phyloP scores from a whole-genome alignment of 208 protist species.

The Acanthamoeba healyi region DNA sequence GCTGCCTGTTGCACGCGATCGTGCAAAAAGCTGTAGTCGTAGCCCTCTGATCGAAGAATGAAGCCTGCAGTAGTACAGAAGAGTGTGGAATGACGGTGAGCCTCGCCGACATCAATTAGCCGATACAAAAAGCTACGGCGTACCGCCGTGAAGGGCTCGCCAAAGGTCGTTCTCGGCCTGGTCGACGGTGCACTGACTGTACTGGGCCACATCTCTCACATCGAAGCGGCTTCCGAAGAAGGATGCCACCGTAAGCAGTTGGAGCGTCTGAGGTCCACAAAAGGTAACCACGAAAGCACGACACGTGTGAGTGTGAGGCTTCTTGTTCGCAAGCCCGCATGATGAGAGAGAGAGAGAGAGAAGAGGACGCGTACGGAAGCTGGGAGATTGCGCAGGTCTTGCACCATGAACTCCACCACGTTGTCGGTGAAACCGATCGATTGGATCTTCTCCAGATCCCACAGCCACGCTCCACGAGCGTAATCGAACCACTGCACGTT shows the following conservation, averaged over 20 bases:
- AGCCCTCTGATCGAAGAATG: conserved; percentile 9
- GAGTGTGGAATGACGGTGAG: neutral
- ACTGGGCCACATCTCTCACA: conserved; percentile 29
- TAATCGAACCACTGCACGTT: conserved; percentile 58
- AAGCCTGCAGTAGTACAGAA: conserved; percentile 14
- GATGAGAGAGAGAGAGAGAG: too few species aligned
- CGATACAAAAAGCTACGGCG: neutral
- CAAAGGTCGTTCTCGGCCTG: conserved; percentile 32
- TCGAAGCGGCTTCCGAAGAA: conserved; percentile 58
- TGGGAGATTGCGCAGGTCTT: conserved; percentile 49
- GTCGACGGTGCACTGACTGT: neutral
- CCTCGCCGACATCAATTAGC: neutral
- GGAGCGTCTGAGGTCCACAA: neutral
- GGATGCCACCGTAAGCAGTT: conserved; percentile 35
- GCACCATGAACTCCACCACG: conserved; percentile 75
- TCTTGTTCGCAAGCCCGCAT: neutral
- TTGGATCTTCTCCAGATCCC: conserved; percentile 63
- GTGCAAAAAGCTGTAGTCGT: conserved; percentile 55
- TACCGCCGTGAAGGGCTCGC: neutral
- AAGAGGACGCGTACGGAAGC: neutral
- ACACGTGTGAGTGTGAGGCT: neutral
- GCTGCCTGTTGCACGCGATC: conserved; percentile 69
- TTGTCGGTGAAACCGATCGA: conserved; percentile 51
- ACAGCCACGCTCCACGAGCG: neutral
- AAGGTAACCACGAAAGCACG: neutral